A percentile compares a stretch with the other conserved stretches of the same genome.
phyloP scores from a whole-genome alignment of 305 asterid species.

The Lippia alba region DNA sequence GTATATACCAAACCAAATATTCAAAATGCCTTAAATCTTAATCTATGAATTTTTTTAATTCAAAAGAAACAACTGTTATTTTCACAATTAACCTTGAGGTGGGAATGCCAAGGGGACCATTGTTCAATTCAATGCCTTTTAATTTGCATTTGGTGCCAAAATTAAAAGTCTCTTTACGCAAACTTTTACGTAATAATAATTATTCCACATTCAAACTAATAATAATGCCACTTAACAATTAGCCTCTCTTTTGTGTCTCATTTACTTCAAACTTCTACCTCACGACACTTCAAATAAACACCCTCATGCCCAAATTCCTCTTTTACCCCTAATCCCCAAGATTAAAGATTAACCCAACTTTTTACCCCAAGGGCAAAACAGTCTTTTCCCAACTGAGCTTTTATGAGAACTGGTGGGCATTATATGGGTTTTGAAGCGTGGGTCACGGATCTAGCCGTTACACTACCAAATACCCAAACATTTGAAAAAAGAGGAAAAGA shows the following conservation, averaged over 20 bases:
- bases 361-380: constrained; percentile 44
- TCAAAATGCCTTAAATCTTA: too few relatives aligned
- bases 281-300: constrained; percentile 19
- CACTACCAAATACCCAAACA: constrained; percentile 23
- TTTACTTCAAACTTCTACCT: constrained; percentile 25
- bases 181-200: constrained; percentile 31
- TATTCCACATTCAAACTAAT: constrained; percentile 42
- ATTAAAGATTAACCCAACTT: background rate
- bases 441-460: constrained; percentile 74
- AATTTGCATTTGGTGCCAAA: constrained; percentile 31
- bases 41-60: too few relatives aligned
- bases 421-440: constrained; percentile 23
- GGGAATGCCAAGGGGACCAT: constrained; percentile 25
- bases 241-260: constrained; percentile 3
- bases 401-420: constrained; percentile 3
- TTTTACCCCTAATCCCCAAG: background rate
- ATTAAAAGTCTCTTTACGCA: constrained; percentile 36
- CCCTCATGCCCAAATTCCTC: background rate
- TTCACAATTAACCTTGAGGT: constrained; percentile 12
- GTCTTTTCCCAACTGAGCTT: constrained; percentile 42
- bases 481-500: constrained; percentile 37
- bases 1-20: too few relatives aligned
- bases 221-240: constrained; percentile 28
- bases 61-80: background rate
- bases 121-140: constrained; percentile 30